Conservation (phyloP, 148 eudicot genomes). For the Rhododendron griersonianum region DNA sequence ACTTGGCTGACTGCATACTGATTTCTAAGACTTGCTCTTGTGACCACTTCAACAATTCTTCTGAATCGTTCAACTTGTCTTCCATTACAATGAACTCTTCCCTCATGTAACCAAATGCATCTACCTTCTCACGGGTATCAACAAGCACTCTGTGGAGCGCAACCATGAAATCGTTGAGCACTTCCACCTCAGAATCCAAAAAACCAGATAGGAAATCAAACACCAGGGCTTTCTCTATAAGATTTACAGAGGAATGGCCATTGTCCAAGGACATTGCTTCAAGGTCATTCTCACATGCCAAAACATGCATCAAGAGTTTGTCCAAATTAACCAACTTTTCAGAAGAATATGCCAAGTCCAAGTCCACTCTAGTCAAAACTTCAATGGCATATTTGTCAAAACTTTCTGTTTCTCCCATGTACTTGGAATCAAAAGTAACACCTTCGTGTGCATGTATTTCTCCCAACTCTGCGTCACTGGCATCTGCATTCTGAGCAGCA, state of each 20-base stretch:
- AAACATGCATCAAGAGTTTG: conserved; percentile 44
- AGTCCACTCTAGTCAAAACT: conserved; percentile 44
- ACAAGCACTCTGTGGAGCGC: conserved; percentile 35
- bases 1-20: conserved; percentile 50
- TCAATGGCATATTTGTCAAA: conserved; percentile 22
- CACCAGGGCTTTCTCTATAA: conserved; percentile 48
- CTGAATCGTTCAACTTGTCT: conserved; percentile 46
- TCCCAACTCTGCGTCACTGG: conserved; percentile 14
- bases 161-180: conserved; percentile 44
- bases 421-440: conserved; percentile 13
- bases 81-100: conserved; percentile 34
- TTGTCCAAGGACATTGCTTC: conserved; percentile 38
- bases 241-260: conserved; percentile 33
- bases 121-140: conserved; percentile 33
- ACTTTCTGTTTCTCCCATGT: conserved; percentile 24
- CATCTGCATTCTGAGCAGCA: conserved; percentile 3
- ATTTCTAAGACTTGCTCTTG: conserved; percentile 57
- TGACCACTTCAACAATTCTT: conserved; percentile 50
- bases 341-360: conserved; percentile 60
- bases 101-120: conserved; percentile 28
- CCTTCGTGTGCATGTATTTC: conserved; percentile 12
- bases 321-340: conserved; percentile 77
- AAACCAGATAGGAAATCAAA: conserved; percentile 58
- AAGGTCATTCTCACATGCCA: conserved; percentile 48
- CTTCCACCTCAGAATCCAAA: conserved; percentile 61